Conservation (phyloP, 2,329 filamentous ascomycete species). For the Calycina marina region DNA sequence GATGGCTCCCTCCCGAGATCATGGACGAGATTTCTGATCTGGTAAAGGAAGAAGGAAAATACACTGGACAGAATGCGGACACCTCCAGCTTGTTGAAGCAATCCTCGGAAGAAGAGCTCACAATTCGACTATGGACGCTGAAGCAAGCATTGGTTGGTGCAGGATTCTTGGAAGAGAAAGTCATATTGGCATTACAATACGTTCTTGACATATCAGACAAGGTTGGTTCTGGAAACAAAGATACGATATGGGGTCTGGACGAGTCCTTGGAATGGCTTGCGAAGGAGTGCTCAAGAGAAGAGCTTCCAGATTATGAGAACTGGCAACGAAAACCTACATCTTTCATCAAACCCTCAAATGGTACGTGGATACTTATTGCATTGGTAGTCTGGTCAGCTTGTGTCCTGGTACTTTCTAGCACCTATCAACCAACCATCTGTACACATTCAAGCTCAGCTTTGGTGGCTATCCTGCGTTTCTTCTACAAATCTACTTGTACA, state of each 20-base stretch:
- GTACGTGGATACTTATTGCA: constrained; percentile 14
- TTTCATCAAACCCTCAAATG: constrained; percentile 18
- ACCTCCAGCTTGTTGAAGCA: constrained; percentile 29
- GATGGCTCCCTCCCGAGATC: constrained; percentile 71
- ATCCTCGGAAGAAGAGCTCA: constrained; percentile 61
- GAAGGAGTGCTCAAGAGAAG: constrained; percentile 52
- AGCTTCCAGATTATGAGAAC: constrained; percentile 59
- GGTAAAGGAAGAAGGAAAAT: constrained; percentile 50
- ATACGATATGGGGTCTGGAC: constrained; percentile 70
- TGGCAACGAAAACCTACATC: constrained; percentile 18
- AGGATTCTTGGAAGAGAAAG: constrained; percentile 49
- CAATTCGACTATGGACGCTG: constrained; percentile 71
- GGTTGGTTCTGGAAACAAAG: constrained; percentile 39
- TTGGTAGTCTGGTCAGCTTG: too few relatives aligned
- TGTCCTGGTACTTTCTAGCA: too few relatives aligned
- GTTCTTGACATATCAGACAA: constrained; percentile 53
- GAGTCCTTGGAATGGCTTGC: constrained; percentile 85
- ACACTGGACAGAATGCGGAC: constrained; percentile 25
- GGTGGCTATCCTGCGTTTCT: not conserved
- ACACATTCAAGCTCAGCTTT: not conserved
- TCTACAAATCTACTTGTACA: not conserved
- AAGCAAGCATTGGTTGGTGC: constrained; percentile 55
- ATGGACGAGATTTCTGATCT: constrained; percentile 64
- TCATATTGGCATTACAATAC: constrained; percentile 49
- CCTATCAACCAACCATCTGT: too few relatives aligned